Evolutionary conservation across 306 rosid genomes (phyloP).

Genomic region (Trifolium pratense): DNA sequence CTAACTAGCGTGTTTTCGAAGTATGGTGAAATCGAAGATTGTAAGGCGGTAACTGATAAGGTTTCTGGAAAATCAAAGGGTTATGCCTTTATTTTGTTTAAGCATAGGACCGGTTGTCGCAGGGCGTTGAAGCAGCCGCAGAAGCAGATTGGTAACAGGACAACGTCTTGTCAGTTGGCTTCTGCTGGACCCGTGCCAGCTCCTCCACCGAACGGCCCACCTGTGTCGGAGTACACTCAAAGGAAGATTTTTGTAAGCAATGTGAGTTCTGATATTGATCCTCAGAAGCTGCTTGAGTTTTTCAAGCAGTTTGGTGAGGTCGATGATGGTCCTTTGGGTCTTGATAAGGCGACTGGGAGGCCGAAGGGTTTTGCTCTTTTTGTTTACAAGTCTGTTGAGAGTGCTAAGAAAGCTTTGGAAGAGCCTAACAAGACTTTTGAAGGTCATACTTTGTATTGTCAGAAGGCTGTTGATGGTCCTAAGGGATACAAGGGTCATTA

Average conservation of each 20-base stretch:
- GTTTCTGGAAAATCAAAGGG: conserved; percentile 73
- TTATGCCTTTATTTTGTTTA: conserved; percentile 70
- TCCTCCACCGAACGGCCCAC: conserved; percentile 37
- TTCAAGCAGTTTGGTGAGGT: conserved; percentile 67
- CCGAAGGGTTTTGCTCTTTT: conserved; percentile 67
- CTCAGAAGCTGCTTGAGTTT: conserved; percentile 54
- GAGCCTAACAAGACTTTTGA: conserved; percentile 67
- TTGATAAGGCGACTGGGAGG: conserved; percentile 63
- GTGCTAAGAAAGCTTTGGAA: conserved; percentile 67
- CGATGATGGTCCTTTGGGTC: conserved; percentile 72
- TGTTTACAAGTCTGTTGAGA: conserved; percentile 54
- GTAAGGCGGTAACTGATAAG: conserved; percentile 68
- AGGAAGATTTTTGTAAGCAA: conserved; percentile 75
- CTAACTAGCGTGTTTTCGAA: conserved; percentile 54
- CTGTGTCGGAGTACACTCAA: conserved; percentile 55
- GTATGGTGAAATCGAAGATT: conserved; percentile 72
- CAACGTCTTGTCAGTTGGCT: conserved; percentile 61
- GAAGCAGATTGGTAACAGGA: conserved; percentile 64
- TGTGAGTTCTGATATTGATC: conserved; percentile 59
- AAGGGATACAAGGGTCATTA: conserved; percentile 54
- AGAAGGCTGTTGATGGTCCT: conserved; percentile 73
- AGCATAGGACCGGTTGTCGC: conserved; percentile 61
- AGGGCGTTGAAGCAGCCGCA: conserved; percentile 64
- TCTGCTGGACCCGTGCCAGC: conserved; percentile 69
- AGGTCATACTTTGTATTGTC: conserved; percentile 65